Evolutionary conservation across 371 early-diverging fungal genomes (phyloP).

Genomic region (Mortierella sp.): DNA sequence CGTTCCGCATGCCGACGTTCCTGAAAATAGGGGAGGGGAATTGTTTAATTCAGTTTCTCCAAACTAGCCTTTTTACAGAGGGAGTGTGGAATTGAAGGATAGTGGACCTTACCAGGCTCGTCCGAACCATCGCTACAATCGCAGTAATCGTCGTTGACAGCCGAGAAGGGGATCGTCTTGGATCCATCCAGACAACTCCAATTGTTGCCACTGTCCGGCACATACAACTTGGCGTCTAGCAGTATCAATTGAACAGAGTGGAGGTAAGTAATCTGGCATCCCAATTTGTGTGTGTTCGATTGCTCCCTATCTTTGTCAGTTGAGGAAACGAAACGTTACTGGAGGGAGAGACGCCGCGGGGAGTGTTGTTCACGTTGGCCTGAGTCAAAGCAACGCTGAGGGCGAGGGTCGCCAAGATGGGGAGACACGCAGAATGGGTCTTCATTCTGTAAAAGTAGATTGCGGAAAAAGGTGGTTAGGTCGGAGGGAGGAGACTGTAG

Average conservation of each 20-base stretch:
- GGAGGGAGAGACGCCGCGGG: constrained; percentile 44
- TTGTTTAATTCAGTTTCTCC: not conserved
- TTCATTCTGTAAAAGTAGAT: constrained; percentile 28
- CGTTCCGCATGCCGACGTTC: constrained; percentile 95
- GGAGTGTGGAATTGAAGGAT: not conserved
- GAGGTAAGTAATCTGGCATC: too few species aligned
- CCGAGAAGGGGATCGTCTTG: constrained; percentile 71
- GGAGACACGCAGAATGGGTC: constrained; percentile 22
- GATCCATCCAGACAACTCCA: constrained; percentile 88
- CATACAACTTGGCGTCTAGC: constrained; percentile 60
- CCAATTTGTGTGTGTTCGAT: too few species aligned
- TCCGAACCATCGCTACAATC: constrained; percentile 96
- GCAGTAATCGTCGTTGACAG: constrained; percentile 97
- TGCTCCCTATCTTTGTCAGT: too few species aligned
- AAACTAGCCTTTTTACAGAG: not conserved
- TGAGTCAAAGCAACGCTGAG: constrained; percentile 31
- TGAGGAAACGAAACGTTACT: constrained; percentile 20
- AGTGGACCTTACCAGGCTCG: constrained; percentile 82
- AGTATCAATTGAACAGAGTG: not conserved
- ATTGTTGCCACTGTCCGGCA: constrained; percentile 53
- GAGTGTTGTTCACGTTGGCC: constrained; percentile 6
- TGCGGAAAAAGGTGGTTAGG: not conserved
- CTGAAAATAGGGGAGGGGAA: constrained; percentile 46
- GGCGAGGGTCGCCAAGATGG: constrained; percentile 37
- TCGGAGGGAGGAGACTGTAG: not conserved